These are phyloP conservation scores for Mycena belliarum DNA, from an alignment of 768 basidiomycete species.

Conservation along the genomic window DNA sequence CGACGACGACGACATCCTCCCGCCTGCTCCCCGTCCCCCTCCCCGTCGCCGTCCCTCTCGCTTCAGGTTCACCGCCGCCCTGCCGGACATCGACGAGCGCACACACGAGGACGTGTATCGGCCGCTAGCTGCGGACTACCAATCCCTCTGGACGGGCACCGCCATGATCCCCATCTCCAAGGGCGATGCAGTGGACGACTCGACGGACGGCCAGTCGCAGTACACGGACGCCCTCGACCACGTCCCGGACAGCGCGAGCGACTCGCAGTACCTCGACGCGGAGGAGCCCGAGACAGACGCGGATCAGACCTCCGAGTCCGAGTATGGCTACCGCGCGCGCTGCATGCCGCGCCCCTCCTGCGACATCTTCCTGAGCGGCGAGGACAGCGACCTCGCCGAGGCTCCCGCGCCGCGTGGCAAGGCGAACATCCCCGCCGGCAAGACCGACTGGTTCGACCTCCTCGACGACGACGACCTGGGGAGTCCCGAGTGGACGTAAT, in stretches of 20 bases:
- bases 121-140: not conserved
- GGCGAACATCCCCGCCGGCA: conserved; percentile 10
- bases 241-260: not conserved
- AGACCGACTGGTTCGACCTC: conserved; percentile 18
- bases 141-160: conserved; percentile 1
- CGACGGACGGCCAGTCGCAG: not conserved
- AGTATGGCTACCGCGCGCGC: conserved; percentile 4
- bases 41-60: not conserved
- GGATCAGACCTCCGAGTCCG: conserved; percentile 1
- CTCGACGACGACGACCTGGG: conserved; percentile 13
- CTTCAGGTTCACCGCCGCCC: conserved; percentile 3
- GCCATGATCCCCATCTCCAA: not conserved
- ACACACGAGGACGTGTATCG: conserved; percentile 1
- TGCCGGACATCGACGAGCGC: conserved; percentile 4
- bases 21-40: not conserved
- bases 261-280: not conserved
- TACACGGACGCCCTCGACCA: conserved; percentile 16
- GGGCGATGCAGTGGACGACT: not conserved
- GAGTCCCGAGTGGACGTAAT: not conserved
- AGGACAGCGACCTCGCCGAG: not conserved
- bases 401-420: conserved; percentile 2
- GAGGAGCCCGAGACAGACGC: not conserved
- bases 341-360: conserved; percentile 15
- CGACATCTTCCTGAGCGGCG: conserved; percentile 13
- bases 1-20: conserved; percentile 10